Percentiles rank a stretch among this genome's conserved stretches.
These are phyloP conservation scores for Erodium maritimum DNA, from an alignment of 345 rosid genomes.

Conservation along the genomic window DNA sequence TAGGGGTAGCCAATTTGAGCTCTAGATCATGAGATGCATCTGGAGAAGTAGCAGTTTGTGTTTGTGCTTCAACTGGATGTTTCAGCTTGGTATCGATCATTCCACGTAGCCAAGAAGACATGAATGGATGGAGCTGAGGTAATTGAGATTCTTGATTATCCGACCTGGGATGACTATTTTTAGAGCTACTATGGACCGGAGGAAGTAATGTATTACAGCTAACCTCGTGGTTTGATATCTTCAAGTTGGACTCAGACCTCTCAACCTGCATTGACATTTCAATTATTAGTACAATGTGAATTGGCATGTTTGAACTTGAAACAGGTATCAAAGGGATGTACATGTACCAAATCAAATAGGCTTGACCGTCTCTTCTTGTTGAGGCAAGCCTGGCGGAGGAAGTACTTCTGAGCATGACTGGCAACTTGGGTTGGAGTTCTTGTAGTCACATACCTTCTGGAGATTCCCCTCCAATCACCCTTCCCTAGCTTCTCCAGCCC, in stretches of 20 bases:
- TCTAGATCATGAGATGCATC: slow-evolving; percentile 24
- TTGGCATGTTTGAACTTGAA: too few relatives aligned
- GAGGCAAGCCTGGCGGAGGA: slow-evolving; percentile 39
- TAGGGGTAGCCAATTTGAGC: slow-evolving; percentile 41
- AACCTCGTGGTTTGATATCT: not conserved
- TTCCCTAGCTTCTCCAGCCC: slow-evolving; percentile 60
- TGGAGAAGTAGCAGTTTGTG: slow-evolving; percentile 2
- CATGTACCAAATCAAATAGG: slow-evolving; percentile 45
- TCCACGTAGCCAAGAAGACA: not conserved
- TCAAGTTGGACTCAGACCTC: slow-evolving; percentile 4
- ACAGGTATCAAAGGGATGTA: not conserved
- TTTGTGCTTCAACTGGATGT: not conserved
- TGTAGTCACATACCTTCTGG: slow-evolving; percentile 42
- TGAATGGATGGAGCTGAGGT: not conserved
- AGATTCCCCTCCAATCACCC: slow-evolving; percentile 77
- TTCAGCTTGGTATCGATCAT: not conserved
- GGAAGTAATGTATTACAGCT: too few relatives aligned
- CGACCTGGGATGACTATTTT: not conserved
- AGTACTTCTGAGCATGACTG: slow-evolving; percentile 64
- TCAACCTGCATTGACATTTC: too few relatives aligned
- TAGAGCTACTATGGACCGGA: not conserved
- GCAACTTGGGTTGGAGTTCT: slow-evolving; percentile 74
- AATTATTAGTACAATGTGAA: too few relatives aligned
- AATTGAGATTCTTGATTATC: slow-evolving; percentile 2
- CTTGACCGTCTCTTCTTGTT: slow-evolving; percentile 53